Conservation (phyloP, 2,329 filamentous ascomycete genomes). For the Aureobasidium sp. region DNA sequence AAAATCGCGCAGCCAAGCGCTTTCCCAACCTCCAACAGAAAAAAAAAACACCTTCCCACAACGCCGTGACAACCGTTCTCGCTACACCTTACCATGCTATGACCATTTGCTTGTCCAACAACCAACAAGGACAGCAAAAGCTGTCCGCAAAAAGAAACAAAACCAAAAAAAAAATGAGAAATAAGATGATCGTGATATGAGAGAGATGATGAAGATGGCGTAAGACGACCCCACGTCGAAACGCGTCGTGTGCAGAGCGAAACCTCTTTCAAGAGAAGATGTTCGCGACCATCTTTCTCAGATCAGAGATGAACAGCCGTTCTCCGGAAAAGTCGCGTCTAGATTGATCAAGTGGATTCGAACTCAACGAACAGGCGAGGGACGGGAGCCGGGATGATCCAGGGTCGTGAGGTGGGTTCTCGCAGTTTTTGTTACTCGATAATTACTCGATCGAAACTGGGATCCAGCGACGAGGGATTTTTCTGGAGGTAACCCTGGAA, state of each 20-base stretch:
- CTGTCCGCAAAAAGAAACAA: background rate
- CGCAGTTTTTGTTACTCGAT: background rate
- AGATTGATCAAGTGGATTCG: background rate
- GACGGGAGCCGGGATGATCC: constrained; percentile 8
- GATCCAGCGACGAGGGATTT: constrained; percentile 11
- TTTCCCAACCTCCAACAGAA: background rate
- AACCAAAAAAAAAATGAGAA: background rate
- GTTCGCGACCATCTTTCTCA: background rate
- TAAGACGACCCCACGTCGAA: constrained; percentile 4
- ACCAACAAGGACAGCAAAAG: background rate
- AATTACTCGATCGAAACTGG: constrained; percentile 14
- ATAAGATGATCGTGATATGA: constrained; percentile 1
- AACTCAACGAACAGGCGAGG: background rate
- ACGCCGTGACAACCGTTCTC: constrained; percentile 3
- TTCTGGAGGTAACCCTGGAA: background rate
- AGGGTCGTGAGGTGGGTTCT: constrained; percentile 6
- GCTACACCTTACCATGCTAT: constrained; percentile 11
- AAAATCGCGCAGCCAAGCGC: constrained; percentile 1
- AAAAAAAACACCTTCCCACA: background rate
- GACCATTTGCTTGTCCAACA: background rate
- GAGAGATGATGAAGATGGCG: background rate
- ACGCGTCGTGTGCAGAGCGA: background rate
- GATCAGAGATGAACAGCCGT: background rate
- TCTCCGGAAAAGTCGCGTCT: background rate
- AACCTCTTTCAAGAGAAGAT: background rate